phyloP scores from a whole-genome alignment of 1,284 basidiomycete genomes.

The Cryptococcus floricola region DNA sequence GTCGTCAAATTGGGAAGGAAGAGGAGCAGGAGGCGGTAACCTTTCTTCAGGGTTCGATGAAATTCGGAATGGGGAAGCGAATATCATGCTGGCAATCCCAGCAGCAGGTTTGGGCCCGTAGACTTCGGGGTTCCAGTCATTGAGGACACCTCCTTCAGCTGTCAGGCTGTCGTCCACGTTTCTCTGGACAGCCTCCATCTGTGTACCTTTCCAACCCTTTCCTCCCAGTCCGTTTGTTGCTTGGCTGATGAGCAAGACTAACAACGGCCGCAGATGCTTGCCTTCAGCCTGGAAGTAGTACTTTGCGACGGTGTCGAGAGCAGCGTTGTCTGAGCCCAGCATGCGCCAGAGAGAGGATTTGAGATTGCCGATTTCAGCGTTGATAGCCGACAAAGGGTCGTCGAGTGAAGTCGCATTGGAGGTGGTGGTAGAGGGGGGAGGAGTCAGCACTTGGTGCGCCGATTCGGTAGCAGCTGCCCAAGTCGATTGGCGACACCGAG shows the following conservation, averaged over 20 bases:
- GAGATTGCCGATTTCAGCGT: constrained; percentile 69
- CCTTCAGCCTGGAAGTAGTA: constrained; percentile 82
- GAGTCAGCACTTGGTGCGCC: constrained; percentile 38
- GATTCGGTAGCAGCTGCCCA: constrained; percentile 47
- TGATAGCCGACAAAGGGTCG: constrained; percentile 53
- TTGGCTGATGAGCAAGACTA: constrained; percentile 84
- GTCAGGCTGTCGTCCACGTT: constrained; percentile 46
- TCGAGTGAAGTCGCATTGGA: constrained; percentile 13
- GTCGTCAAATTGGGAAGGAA: constrained; percentile 12
- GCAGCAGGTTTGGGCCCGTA: constrained; percentile 34
- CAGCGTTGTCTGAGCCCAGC: constrained; percentile 82
- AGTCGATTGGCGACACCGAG: constrained; percentile 16
- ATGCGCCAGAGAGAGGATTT: constrained; percentile 72
- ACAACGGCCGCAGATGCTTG: constrained; percentile 85
- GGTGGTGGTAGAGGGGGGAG: constrained; percentile 17
- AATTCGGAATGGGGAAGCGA: constrained; percentile 43
- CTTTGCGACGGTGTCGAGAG: constrained; percentile 79
- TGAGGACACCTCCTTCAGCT: constrained; percentile 44
- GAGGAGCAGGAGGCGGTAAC: constrained; percentile 2
- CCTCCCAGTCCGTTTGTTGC: constrained; percentile 78
- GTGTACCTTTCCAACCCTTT: constrained; percentile 27
- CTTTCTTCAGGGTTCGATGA: neutral
- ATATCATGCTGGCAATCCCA: constrained; percentile 23
- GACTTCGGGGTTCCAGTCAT: constrained; percentile 50
- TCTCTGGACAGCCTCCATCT: constrained; percentile 15